Conservation (phyloP, 139 green algal species). For the Chlorella ohadii region DNA sequence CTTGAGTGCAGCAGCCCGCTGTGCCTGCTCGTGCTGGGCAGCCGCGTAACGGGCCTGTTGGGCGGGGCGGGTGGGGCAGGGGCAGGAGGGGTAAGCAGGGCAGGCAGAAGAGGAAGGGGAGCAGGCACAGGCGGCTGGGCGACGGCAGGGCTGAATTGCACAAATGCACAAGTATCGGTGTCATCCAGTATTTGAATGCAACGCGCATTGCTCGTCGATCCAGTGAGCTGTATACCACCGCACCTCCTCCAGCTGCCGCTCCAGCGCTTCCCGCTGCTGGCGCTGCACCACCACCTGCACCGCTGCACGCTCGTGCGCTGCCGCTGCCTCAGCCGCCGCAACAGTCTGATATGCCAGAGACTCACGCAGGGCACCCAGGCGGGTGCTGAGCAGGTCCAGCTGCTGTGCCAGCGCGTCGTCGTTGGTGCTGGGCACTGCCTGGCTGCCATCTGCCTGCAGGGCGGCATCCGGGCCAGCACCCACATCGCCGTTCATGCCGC, state of each 20-base stretch:
- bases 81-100: neutral
- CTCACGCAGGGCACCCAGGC: neutral
- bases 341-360: neutral
- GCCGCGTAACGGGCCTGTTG: neutral
- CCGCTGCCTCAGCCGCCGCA: neutral
- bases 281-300: neutral
- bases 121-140: too few relatives aligned
- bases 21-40: neutral
- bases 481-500: too few relatives aligned
- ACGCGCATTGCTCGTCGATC: too few relatives aligned
- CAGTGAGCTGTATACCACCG: too few relatives aligned
- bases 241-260: constrained; percentile 11
- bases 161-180: too few relatives aligned
- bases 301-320: neutral
- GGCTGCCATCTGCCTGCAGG: neutral
- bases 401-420: neutral
- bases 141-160: too few relatives aligned
- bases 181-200: neutral
- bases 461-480: neutral
- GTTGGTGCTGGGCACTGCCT: too few relatives aligned
- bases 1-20: constrained; percentile 1
- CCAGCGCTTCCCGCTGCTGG: constrained; percentile 1
- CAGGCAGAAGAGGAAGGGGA: neutral
- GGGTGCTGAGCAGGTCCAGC: constrained; percentile 13
- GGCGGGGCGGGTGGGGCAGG: too few relatives aligned